Evolutionary conservation across 352 stramenopile genomes (phyloP).

Genomic region (Phytophthora ramorum): DNA sequence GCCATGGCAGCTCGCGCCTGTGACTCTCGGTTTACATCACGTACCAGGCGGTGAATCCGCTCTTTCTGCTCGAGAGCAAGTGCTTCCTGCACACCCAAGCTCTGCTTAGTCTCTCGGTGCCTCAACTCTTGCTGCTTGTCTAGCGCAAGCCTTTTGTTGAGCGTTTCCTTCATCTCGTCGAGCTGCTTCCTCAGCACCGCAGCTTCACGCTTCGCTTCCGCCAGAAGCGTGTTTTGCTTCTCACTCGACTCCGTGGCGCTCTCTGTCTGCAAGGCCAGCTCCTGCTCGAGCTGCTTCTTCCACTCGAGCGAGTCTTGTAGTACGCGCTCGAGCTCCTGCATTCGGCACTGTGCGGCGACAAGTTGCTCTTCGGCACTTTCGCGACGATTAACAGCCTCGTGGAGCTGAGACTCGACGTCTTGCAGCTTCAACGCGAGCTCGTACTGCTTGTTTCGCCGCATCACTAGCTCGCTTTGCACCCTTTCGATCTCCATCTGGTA

Average conservation of each 20-base stretch:
- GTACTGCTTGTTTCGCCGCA: constrained; percentile 81
- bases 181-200: constrained; percentile 48
- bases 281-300: constrained; percentile 56
- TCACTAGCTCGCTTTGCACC: constrained; percentile 72
- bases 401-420: constrained; percentile 58
- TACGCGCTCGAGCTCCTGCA: constrained; percentile 69
- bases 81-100: constrained; percentile 39
- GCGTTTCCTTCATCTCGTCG: constrained; percentile 47
- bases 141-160: constrained; percentile 38
- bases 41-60: constrained; percentile 57
- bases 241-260: constrained; percentile 2
- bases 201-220: constrained; percentile 40
- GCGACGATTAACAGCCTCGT: constrained; percentile 39
- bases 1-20: constrained; percentile 55
- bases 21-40: constrained; percentile 57
- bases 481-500: constrained; percentile 72
- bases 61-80: constrained; percentile 60
- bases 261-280: constrained; percentile 31
- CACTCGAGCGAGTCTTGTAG: constrained; percentile 61
- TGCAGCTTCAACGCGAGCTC: constrained; percentile 80
- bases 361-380: constrained; percentile 62
- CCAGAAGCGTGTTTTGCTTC: constrained; percentile 21
- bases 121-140: constrained; percentile 54
- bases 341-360: constrained; percentile 48
- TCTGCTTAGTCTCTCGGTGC: constrained; percentile 47